A percentile compares a stretch with the other conserved stretches of the same genome.
phyloP scores from a whole-genome alignment of 2,329 filamentous ascomycete genomes.

The Epichloe sp. region DNA sequence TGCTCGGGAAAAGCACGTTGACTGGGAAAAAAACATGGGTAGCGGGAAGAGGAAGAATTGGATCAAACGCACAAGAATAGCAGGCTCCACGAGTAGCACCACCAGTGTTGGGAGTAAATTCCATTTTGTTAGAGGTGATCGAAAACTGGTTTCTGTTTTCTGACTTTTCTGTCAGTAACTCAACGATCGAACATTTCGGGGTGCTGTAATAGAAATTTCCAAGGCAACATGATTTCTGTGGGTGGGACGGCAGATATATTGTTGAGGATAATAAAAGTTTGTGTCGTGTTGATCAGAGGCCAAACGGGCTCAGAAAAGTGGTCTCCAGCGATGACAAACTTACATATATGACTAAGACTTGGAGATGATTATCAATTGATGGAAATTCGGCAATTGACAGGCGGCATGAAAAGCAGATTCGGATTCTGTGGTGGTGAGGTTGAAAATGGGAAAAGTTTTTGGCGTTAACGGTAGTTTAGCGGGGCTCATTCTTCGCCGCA shows the following conservation, averaged over 20 bases:
- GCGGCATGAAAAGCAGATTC: conserved; percentile 4
- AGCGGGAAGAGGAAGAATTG: background rate
- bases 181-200: background rate
- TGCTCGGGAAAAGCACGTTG: background rate
- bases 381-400: background rate
- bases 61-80: conserved; percentile 36
- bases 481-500: conserved; percentile 7
- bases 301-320: background rate
- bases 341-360: background rate
- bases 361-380: background rate
- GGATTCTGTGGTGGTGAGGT: conserved; percentile 3
- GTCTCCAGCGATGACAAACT: background rate
- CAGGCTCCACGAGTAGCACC: conserved; percentile 29
- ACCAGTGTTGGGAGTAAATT: conserved; percentile 12
- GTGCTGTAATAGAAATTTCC: background rate
- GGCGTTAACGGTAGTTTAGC: conserved; percentile 9
- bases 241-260: background rate
- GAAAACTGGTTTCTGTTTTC: background rate
- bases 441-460: conserved; percentile 15
- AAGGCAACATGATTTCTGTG: background rate
- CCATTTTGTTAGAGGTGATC: conserved; percentile 22
- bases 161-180: background rate
- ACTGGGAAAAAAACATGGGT: background rate
- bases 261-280: background rate
- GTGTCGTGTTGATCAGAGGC: background rate